Percentiles rank a stretch among this genome's conserved stretches.
Evolutionary conservation across 2,329 filamentous ascomycete species (phyloP).

Genomic region (Fusarium sp.): DNA sequence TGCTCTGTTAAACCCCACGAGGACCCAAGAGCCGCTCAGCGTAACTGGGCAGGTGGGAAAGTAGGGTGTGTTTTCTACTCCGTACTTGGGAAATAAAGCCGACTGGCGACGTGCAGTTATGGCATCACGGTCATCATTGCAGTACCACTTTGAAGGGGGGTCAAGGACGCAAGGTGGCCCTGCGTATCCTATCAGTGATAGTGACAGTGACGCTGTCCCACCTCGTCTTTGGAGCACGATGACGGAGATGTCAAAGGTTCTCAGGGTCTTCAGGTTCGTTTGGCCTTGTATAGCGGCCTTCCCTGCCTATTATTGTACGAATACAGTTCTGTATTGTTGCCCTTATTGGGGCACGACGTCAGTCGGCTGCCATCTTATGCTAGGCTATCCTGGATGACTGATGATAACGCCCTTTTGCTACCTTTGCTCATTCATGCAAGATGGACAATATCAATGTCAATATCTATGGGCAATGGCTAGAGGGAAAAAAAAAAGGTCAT

Average conservation of each 20-base stretch:
- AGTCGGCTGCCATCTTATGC: conserved; percentile 40
- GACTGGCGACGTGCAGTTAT: conserved; percentile 40
- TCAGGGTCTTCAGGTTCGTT: conserved; percentile 41
- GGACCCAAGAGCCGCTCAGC: conserved; percentile 30
- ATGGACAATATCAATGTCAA: conserved; percentile 16
- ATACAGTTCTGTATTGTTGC: conserved; percentile 1
- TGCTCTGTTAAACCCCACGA: conserved; percentile 30
- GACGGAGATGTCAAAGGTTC: conserved; percentile 42
- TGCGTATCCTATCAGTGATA: conserved; percentile 21
- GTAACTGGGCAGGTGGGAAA: conserved; percentile 38
- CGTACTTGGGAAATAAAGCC: conserved; percentile 21
- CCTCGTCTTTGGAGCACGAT: conserved; percentile 45
- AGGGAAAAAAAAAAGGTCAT: conserved; percentile 9
- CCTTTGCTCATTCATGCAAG: conserved; percentile 33
- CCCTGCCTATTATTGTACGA: conserved; percentile 11
- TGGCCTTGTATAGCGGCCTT: conserved; percentile 29
- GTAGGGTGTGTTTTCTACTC: conserved; percentile 9
- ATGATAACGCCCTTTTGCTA: conserved; percentile 46
- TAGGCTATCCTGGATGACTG: conserved; percentile 42
- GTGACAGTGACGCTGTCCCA: conserved; percentile 43
- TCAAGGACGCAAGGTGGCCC: conserved; percentile 22
- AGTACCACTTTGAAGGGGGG: conserved; percentile 39
- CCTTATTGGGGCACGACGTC: conserved; percentile 46
- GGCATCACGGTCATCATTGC: conserved; percentile 50
- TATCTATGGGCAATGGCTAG: conserved; percentile 12